phyloP scores from a whole-genome alignment of 2,329 filamentous ascomycete genomes.

The Monilinia vaccinii-corymbosi region DNA sequence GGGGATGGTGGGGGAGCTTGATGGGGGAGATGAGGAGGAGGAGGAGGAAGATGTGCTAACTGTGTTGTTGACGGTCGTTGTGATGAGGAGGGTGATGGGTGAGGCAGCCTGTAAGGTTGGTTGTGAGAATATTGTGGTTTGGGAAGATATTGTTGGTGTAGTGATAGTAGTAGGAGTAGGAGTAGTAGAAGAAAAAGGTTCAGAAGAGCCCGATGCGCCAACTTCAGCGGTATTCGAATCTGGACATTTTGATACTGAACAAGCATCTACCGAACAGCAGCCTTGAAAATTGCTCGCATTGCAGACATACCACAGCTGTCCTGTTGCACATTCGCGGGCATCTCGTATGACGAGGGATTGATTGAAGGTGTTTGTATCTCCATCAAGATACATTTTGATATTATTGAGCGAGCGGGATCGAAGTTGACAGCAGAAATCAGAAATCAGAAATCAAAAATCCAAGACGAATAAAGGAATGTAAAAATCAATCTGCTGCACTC shows the following conservation, averaged over 20 bases:
- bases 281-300: neutral
- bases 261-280: slow-evolving; percentile 10
- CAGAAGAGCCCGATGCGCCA: neutral
- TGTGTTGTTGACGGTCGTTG: neutral
- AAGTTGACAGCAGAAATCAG: neutral
- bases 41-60: neutral
- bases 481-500: neutral
- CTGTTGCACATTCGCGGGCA: neutral
- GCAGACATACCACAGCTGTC: slow-evolving; percentile 7
- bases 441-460: no score
- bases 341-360: slow-evolving; percentile 2
- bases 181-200: neutral
- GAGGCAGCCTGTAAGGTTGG: neutral
- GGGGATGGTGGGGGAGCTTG: neutral
- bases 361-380: neutral
- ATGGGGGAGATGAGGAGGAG: neutral
- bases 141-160: neutral
- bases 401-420: neutral
- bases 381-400: slow-evolving; percentile 6
- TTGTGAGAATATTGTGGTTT: neutral
- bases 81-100: neutral
- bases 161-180: neutral
- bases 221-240: slow-evolving; percentile 1
- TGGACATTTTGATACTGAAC: slow-evolving; percentile 1
- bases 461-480: neutral